These are phyloP conservation scores for Blastomyces gilchristii DNA, from an alignment of 2,329 filamentous ascomycete genomes.

Conservation along the genomic window DNA sequence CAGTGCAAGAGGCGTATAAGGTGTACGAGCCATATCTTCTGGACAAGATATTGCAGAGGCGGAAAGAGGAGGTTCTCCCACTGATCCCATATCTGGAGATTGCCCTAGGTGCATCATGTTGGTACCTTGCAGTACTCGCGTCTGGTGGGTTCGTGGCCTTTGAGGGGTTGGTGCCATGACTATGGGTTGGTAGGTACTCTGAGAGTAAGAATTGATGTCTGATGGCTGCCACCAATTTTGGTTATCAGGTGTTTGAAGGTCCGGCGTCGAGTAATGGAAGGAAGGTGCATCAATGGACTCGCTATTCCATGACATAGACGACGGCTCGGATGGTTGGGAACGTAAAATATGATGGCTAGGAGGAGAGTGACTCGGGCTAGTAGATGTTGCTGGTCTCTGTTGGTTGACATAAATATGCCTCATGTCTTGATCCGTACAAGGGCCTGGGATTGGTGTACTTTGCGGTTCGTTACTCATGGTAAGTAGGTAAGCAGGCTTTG, in stretches of 20 bases:
- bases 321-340: conserved; percentile 30
- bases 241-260: conserved; percentile 28
- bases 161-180: conserved; percentile 28
- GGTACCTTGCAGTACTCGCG: conserved; percentile 28
- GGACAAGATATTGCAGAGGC: conserved; percentile 10
- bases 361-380: conserved; percentile 28
- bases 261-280: conserved; percentile 30
- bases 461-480: conserved; percentile 26
- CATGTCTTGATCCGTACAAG: conserved; percentile 21
- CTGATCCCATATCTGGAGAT: conserved; percentile 26
- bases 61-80: conserved; percentile 23
- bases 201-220: conserved; percentile 28
- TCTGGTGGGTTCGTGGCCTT: conserved; percentile 22
- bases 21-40: conserved; percentile 3
- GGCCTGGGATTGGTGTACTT: conserved; percentile 27
- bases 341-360: conserved; percentile 30
- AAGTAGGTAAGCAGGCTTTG: conserved; percentile 15
- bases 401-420: conserved; percentile 27
- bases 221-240: conserved; percentile 32
- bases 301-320: conserved; percentile 34
- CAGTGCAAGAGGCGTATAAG: conserved; percentile 9
- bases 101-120: conserved; percentile 32
- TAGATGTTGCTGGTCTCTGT: conserved; percentile 22
- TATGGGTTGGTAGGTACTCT: conserved; percentile 26
- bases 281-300: conserved; percentile 29